Conservation (phyloP, 805 yeast species). For the Torulaspora maleeae region DNA sequence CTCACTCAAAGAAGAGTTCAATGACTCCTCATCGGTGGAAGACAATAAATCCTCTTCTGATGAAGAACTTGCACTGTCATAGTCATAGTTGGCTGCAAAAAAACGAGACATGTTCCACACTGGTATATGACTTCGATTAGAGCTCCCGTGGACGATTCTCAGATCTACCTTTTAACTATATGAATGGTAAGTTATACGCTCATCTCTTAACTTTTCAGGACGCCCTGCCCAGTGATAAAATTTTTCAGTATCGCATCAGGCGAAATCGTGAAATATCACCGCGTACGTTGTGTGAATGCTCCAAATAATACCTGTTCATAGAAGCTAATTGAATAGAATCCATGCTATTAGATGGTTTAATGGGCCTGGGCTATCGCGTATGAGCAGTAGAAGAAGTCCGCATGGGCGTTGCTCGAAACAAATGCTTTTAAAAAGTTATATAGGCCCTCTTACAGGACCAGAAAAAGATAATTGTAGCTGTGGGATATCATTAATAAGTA, state of each 20-base stretch:
- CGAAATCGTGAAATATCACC: slow-evolving; percentile 1
- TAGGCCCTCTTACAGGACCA: background rate
- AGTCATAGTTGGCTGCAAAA: slow-evolving; percentile 56
- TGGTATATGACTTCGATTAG: slow-evolving; percentile 5
- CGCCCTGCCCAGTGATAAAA: background rate
- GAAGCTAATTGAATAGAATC: background rate
- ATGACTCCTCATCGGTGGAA: slow-evolving; percentile 40
- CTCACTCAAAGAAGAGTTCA: slow-evolving; percentile 25
- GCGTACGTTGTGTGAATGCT: background rate
- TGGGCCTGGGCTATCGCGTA: too few species aligned
- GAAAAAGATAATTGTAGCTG: background rate
- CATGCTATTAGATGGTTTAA: too few species aligned
- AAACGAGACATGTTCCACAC: slow-evolving; percentile 72
- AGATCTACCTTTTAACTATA: slow-evolving; percentile 1
- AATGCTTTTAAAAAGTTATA: slow-evolving; percentile 1
- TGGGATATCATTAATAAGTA: slow-evolving; percentile 2
- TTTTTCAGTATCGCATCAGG: background rate
- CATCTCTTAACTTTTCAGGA: slow-evolving; percentile 6
- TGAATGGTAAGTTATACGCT: background rate
- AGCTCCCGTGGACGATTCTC: background rate
- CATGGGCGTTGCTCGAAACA: background rate
- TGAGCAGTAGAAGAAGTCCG: too few species aligned
- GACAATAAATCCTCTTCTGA: slow-evolving; percentile 44
- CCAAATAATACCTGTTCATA: background rate
- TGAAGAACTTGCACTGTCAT: slow-evolving; percentile 42